Evolutionary conservation across 768 basidiomycete species (phyloP).

Genomic region (Tubosaeta brunneosetosa): DNA sequence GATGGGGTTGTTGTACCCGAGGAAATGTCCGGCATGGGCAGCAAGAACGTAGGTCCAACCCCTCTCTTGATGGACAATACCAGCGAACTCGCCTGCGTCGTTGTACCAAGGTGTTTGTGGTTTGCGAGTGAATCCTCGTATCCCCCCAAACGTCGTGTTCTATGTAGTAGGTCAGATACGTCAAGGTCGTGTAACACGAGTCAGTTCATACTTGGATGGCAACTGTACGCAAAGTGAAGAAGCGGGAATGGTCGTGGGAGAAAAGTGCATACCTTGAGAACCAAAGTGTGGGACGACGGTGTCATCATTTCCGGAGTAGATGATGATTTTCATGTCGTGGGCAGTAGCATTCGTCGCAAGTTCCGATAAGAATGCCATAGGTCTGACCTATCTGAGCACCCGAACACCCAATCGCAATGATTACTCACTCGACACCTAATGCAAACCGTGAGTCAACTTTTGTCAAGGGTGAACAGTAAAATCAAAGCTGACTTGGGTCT

Average conservation of each 20-base stretch:
- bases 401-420: not conserved
- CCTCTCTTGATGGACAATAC: slow-evolving; percentile 71
- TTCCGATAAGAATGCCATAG: slow-evolving; percentile 60
- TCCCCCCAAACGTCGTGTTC: slow-evolving; percentile 81
- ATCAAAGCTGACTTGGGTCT: slow-evolving; percentile 31
- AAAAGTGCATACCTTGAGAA: slow-evolving; percentile 47
- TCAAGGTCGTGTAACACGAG: not conserved
- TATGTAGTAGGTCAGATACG: slow-evolving; percentile 19
- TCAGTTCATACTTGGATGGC: slow-evolving; percentile 44
- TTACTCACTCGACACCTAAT: slow-evolving; percentile 34
- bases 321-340: slow-evolving; percentile 43
- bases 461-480: not conserved
- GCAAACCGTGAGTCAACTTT: not conserved
- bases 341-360: slow-evolving; percentile 59
- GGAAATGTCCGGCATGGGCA: slow-evolving; percentile 36
- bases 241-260: not conserved
- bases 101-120: slow-evolving; percentile 66
- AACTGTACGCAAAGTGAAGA: slow-evolving; percentile 32
- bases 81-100: slow-evolving; percentile 51
- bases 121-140: slow-evolving; percentile 65
- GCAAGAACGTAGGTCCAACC: slow-evolving; percentile 46
- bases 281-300: slow-evolving; percentile 56
- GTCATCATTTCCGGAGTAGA: slow-evolving; percentile 70
- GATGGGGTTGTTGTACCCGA: slow-evolving; percentile 30
- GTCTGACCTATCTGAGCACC: slow-evolving; percentile 31